Percentiles rank a stretch among this genome's conserved stretches.
Evolutionary conservation across 1,284 basidiomycete species (phyloP).

Genomic region (Volvariella surrecta): DNA sequence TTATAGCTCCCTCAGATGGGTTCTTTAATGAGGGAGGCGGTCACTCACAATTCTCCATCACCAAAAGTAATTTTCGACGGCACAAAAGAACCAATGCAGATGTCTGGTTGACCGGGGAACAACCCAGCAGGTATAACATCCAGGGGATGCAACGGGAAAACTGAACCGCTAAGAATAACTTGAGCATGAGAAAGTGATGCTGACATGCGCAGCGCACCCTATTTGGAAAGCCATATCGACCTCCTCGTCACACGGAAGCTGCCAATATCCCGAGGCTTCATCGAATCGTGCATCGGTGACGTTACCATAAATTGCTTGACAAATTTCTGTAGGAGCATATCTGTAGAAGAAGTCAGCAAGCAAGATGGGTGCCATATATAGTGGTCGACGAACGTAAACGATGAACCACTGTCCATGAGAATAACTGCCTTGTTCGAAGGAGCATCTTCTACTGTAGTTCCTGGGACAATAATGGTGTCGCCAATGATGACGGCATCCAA

Average conservation of each 20-base stretch:
- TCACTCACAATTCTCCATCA: constrained; percentile 52
- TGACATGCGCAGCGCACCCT: constrained; percentile 35
- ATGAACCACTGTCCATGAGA: constrained; percentile 70
- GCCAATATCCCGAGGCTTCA: constrained; percentile 45
- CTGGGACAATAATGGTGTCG: constrained; percentile 37
- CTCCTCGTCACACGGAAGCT: constrained; percentile 61
- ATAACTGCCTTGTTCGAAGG: constrained; percentile 63
- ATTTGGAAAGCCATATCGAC: constrained; percentile 71
- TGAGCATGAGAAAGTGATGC: constrained; percentile 3
- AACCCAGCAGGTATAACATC: constrained; percentile 44
- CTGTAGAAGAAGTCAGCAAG: constrained; percentile 25
- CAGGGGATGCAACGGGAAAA: constrained; percentile 69
- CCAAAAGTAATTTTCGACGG: constrained; percentile 50
- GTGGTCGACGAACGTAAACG: constrained; percentile 52
- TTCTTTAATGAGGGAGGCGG: not conserved
- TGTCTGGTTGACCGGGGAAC: constrained; percentile 30
- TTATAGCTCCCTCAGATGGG: not conserved
- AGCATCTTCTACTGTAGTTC: constrained; percentile 43
- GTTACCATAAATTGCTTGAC: constrained; percentile 56
- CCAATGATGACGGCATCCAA: constrained; percentile 61
- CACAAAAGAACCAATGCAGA: constrained; percentile 67
- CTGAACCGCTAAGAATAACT: constrained; percentile 38
- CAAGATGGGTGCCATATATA: constrained; percentile 5
- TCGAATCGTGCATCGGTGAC: constrained; percentile 52
- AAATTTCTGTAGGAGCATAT: constrained; percentile 54